phyloP scores from a whole-genome alignment of 164 flowering plant species.

The Stephania japonica region DNA sequence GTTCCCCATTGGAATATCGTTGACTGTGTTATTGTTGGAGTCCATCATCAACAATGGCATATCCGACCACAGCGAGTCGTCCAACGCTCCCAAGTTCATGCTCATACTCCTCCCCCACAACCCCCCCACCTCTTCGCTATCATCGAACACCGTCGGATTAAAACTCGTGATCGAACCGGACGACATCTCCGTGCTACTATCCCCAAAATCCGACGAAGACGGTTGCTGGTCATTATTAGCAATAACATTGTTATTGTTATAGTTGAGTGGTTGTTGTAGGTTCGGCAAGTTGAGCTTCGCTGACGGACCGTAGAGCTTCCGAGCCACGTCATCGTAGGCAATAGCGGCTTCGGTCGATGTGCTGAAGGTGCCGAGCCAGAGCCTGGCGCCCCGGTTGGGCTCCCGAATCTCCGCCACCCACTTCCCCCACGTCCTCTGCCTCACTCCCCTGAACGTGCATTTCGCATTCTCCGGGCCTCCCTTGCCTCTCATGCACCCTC shows the following conservation, averaged over 20 bases:
- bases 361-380: constrained; percentile 68
- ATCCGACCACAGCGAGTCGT: constrained; percentile 38
- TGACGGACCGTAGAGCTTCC: constrained; percentile 47
- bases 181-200: not conserved
- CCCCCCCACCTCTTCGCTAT: constrained; percentile 17
- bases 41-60: constrained; percentile 2
- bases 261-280: constrained; percentile 11
- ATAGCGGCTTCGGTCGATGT: constrained; percentile 55
- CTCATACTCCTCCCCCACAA: constrained; percentile 31
- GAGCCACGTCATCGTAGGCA: constrained; percentile 57
- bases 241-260: no score
- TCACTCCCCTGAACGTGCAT: constrained; percentile 65
- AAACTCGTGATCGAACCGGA: not conserved
- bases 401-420: constrained; percentile 79
- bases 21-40: not conserved
- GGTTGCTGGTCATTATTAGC: not conserved
- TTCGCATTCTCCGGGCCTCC: constrained; percentile 74
- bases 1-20: constrained; percentile 2
- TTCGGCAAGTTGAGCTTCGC: constrained; percentile 51
- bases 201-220: not conserved
- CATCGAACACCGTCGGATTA: not conserved
- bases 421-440: constrained; percentile 77
- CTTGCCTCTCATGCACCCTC: constrained; percentile 75
- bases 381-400: constrained; percentile 61
- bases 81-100: constrained; percentile 34